Percentiles rank a stretch among this genome's conserved stretches.
Evolutionary conservation across 257 asterid species (phyloP).

Genomic region (Solanum bulbocastanum): DNA sequence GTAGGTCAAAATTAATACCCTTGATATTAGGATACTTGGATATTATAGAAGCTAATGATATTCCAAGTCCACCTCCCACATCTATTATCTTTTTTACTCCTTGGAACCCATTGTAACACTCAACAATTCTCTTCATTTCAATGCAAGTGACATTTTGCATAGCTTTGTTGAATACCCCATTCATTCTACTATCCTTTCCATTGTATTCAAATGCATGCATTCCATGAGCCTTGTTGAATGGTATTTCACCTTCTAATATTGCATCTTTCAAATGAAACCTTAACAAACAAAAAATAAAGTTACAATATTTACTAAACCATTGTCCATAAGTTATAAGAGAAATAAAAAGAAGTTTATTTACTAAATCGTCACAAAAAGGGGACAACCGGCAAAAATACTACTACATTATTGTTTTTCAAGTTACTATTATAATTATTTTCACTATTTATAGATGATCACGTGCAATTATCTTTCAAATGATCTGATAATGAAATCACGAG

Average conservation of each 20-base stretch:
- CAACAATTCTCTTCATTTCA: conserved; percentile 7
- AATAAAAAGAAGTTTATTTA: no score
- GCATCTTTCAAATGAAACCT: not conserved
- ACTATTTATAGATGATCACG: no score
- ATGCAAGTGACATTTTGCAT: not conserved
- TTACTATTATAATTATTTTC: no score
- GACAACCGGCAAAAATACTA: no score
- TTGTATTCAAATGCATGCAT: conserved; percentile 4
- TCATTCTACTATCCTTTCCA: conserved; percentile 7
- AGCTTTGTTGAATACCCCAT: conserved; percentile 6
- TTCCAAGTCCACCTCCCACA: conserved; percentile 20
- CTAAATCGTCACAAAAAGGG: no score
- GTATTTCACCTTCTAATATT: conserved; percentile 1
- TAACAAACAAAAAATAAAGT: no score
- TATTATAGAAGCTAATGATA: not conserved
- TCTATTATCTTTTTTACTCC: conserved; percentile 7
- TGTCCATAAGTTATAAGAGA: no score
- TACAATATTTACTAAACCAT: no score
- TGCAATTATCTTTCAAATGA: not conserved
- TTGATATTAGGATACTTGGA: conserved; percentile 4
- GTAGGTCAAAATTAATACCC: conserved; percentile 4
- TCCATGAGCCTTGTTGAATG: conserved; percentile 9
- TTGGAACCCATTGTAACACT: conserved; percentile 12
- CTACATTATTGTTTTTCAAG: not conserved
- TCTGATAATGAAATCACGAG: not conserved